phyloP scores from a whole-genome alignment of 345 rosid genomes.

The Nasturtium officinale region DNA sequence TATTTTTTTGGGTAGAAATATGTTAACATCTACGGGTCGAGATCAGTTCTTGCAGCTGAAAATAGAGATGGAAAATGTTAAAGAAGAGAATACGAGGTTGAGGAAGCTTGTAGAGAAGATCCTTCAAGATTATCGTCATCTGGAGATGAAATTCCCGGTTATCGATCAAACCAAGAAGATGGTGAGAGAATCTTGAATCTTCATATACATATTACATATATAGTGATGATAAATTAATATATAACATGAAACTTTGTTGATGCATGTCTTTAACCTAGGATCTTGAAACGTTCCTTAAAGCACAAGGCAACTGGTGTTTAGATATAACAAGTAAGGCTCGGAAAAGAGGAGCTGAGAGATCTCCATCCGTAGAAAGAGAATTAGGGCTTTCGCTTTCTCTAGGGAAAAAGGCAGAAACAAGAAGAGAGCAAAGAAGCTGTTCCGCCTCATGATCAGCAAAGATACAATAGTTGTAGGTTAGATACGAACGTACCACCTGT shows the following conservation, averaged over 20 bases:
- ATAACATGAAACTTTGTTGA: background rate
- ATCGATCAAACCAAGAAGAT: constrained; percentile 25
- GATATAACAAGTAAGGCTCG: constrained; percentile 20
- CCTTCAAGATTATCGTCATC: constrained; percentile 42
- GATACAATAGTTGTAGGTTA: constrained; percentile 19
- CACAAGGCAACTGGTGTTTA: constrained; percentile 22
- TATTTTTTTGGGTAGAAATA: background rate
- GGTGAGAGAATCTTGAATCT: constrained; percentile 26
- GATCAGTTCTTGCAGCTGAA: constrained; percentile 42
- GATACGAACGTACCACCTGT: constrained; percentile 25
- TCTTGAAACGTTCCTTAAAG: constrained; percentile 34
- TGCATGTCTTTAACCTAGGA: constrained; percentile 24
- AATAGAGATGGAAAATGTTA: constrained; percentile 42
- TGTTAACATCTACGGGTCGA: constrained; percentile 23
- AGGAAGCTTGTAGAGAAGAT: constrained; percentile 44
- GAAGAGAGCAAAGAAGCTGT: constrained; percentile 29
- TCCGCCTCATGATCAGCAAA: constrained; percentile 29
- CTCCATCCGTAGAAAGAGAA: constrained; percentile 25
- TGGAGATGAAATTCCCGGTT: constrained; percentile 43
- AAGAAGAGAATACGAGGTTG: constrained; percentile 40
- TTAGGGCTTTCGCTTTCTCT: constrained; percentile 43
- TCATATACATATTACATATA: background rate
- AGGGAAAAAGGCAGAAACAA: constrained; percentile 30
- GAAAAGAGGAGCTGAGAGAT: constrained; percentile 29
- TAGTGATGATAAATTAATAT: background rate